These are phyloP conservation scores for Trypethelium eluteriae DNA, from an alignment of 495 filamentous ascomycete genomes.

Conservation along the genomic window DNA sequence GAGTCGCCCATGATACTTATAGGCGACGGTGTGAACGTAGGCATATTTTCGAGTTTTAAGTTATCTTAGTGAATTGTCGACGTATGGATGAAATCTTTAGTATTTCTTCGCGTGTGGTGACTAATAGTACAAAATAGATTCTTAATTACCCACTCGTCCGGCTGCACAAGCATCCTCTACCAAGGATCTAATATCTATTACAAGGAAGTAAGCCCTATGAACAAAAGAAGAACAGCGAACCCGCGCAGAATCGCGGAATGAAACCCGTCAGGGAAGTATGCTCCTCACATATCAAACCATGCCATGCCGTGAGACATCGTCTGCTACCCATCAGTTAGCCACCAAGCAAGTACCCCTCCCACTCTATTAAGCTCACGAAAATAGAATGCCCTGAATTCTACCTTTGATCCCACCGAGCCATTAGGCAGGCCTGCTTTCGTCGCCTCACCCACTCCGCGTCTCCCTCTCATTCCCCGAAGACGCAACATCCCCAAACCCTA, in stretches of 20 bases:
- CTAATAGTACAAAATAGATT: neutral
- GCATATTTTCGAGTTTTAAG: too few species aligned
- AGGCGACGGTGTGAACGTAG: too few species aligned
- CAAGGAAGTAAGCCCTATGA: constrained; percentile 3
- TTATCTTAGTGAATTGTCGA: too few species aligned
- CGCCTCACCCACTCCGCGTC: neutral
- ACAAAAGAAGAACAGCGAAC: neutral
- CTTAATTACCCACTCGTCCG: neutral
- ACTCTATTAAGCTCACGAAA: neutral
- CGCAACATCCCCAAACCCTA: neutral
- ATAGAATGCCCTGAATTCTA: neutral
- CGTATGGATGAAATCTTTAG: too few species aligned
- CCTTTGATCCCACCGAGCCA: neutral
- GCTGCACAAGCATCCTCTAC: neutral
- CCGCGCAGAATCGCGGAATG: neutral
- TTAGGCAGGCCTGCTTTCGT: neutral
- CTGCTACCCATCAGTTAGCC: neutral
- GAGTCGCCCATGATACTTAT: too few species aligned
- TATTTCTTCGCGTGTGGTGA: too few species aligned
- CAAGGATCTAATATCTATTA: neutral
- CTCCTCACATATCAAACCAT: neutral
- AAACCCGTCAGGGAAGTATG: neutral
- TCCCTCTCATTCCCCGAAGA: neutral
- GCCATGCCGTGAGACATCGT: neutral
- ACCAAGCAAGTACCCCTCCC: neutral